Percentiles rank a stretch among this genome's conserved stretches.
Evolutionary conservation across 2,329 filamentous ascomycete genomes (phyloP).

Genomic region (Neonectria ditissima): DNA sequence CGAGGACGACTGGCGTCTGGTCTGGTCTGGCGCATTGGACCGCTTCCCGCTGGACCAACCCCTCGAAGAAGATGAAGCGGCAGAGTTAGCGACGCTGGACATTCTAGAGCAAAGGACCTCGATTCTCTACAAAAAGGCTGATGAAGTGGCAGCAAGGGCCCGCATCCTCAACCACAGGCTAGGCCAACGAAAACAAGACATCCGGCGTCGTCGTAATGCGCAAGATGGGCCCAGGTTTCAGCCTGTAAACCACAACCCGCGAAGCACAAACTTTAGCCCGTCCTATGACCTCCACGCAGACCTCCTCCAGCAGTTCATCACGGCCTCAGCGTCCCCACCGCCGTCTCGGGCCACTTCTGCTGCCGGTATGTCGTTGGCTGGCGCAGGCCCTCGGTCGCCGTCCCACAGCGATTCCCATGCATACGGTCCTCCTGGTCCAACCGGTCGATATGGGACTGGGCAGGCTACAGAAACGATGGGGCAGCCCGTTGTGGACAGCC

Average conservation of each 20-base stretch:
- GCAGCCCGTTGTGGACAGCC: conserved; percentile 40
- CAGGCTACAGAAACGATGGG: conserved; percentile 44
- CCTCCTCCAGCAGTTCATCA: conserved; percentile 65
- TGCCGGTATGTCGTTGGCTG: conserved; percentile 41
- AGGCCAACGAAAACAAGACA: conserved; percentile 48
- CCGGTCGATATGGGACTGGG: conserved; percentile 26
- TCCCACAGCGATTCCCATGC: conserved; percentile 39
- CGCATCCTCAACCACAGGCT: conserved; percentile 85
- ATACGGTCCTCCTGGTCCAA: conserved; percentile 11
- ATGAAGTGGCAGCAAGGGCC: conserved; percentile 73
- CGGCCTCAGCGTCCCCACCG: conserved; percentile 38
- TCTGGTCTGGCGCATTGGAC: conserved; percentile 84
- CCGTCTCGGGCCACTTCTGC: conserved; percentile 46
- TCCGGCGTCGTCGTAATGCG: conserved; percentile 44
- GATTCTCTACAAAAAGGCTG: conserved; percentile 82
- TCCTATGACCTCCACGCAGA: conserved; percentile 65
- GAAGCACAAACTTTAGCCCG: conserved; percentile 43
- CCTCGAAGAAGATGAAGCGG: conserved; percentile 86
- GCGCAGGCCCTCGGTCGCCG: conserved; percentile 44
- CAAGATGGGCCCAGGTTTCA: conserved; percentile 52
- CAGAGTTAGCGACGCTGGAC: conserved; percentile 85
- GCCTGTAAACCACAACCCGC: conserved; percentile 46
- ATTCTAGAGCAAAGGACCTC: conserved; percentile 84
- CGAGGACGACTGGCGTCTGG: conserved; percentile 88
- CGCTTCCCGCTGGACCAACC: conserved; percentile 82